Conservation (phyloP, 148 eudicot species). For the Cornus controversa region DNA sequence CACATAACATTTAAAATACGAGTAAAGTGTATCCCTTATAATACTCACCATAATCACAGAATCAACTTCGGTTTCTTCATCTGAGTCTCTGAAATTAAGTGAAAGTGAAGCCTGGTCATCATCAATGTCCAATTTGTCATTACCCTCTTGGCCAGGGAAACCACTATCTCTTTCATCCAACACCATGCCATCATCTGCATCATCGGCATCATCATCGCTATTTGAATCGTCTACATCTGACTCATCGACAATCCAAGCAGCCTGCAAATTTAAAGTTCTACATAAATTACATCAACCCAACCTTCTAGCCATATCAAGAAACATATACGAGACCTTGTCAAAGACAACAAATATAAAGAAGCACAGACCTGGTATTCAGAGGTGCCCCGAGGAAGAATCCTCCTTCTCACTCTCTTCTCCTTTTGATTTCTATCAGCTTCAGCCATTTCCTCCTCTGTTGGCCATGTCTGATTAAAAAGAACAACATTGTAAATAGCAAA, state of each 20-base stretch:
- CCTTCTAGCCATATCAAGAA: not conserved
- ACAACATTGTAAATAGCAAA: not conserved
- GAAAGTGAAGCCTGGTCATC: slow-evolving; percentile 85
- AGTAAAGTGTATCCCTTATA: not conserved
- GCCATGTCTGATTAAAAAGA: slow-evolving; percentile 73
- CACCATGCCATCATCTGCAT: slow-evolving; percentile 72
- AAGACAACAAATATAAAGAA: not conserved
- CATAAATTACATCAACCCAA: not conserved
- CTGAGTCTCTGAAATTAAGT: slow-evolving; percentile 59
- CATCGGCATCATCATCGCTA: slow-evolving; percentile 31
- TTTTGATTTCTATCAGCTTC: slow-evolving; percentile 68
- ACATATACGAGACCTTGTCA: not conserved
- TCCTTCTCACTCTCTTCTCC: slow-evolving; percentile 60
- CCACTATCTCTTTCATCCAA: slow-evolving; percentile 52
- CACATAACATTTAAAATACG: not conserved
- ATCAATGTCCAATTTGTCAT: slow-evolving; percentile 50
- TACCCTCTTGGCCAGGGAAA: slow-evolving; percentile 24
- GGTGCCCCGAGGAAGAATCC: slow-evolving; percentile 66
- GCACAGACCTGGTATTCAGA: slow-evolving; percentile 88
- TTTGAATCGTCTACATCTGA: slow-evolving; percentile 63
- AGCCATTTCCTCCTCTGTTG: slow-evolving; percentile 95
- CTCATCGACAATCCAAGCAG: slow-evolving; percentile 91
- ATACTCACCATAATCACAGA: slow-evolving; percentile 82
- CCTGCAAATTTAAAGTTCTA: slow-evolving; percentile 42
- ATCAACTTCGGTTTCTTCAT: slow-evolving; percentile 70